Percentiles rank a stretch among this genome's conserved stretches.
These are phyloP conservation scores for Diaporthe ilicicola DNA, from an alignment of 2,329 filamentous ascomycete species.

Conservation along the genomic window DNA sequence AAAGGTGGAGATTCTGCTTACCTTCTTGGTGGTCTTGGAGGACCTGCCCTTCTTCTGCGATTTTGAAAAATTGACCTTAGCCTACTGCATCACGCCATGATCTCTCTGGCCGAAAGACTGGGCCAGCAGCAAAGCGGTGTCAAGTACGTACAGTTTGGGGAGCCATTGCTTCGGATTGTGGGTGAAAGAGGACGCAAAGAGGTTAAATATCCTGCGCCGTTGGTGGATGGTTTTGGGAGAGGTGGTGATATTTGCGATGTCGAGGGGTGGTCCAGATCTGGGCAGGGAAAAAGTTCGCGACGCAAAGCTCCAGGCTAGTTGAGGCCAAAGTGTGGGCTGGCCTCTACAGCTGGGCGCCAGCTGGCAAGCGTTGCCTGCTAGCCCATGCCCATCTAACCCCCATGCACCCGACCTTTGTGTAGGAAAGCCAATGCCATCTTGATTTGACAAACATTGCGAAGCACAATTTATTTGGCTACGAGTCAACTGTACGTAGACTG, in stretches of 20 bases:
- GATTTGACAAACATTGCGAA: no score
- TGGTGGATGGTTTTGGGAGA: constrained; percentile 37
- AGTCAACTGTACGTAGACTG: no score
- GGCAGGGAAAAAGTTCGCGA: constrained; percentile 28
- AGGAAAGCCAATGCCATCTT: no score
- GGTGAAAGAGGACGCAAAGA: constrained; percentile 61
- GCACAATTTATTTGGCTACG: no score
- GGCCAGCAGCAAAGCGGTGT: constrained; percentile 95
- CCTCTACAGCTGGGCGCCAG: not conserved
- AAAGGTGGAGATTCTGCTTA: constrained; percentile 48
- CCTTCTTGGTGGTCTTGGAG: constrained; percentile 86
- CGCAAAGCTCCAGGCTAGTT: not conserved
- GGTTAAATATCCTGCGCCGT: constrained; percentile 84
- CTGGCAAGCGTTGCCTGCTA: not conserved
- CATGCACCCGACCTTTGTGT: no score
- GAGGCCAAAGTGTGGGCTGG: constrained; percentile 25
- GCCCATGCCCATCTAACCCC: not conserved
- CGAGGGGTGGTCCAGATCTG: constrained; percentile 3
- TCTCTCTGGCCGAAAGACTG: constrained; percentile 55
- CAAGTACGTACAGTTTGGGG: constrained; percentile 84
- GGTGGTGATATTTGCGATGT: constrained; percentile 17
- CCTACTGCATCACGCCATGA: constrained; percentile 86
- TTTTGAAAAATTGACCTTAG: constrained; percentile 73
- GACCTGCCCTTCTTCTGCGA: constrained; percentile 73
- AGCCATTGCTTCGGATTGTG: constrained; percentile 74